phyloP scores from a whole-genome alignment of 1,139 yeast species.

The Diutina catenulata region DNA sequence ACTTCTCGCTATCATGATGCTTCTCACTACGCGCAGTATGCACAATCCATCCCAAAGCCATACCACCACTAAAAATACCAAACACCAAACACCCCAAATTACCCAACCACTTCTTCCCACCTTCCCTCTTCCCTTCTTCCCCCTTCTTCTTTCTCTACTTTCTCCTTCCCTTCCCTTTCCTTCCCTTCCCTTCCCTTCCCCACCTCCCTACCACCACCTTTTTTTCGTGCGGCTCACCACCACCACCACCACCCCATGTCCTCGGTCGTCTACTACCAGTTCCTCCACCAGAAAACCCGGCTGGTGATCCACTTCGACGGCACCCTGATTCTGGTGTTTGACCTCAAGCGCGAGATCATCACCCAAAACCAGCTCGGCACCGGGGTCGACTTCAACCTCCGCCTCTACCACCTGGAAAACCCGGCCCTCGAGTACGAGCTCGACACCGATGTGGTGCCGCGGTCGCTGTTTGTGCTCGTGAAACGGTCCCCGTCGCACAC shows the following conservation, averaged over 20 bases:
- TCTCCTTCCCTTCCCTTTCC: neutral
- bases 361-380: conserved; percentile 69
- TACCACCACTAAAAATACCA: conserved; percentile 11
- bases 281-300: conserved; percentile 73
- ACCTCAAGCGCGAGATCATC: conserved; percentile 82
- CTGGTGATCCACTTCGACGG: conserved; percentile 87
- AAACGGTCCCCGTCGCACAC: conserved; percentile 56
- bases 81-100: no score
- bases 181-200: neutral
- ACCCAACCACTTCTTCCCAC: neutral
- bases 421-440: conserved; percentile 78
- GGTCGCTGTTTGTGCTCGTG: conserved; percentile 78
- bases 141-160: neutral
- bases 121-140: neutral
- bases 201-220: neutral
- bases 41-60: conserved; percentile 16
- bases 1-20: no score
- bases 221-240: neutral
- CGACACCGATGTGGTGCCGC: conserved; percentile 80
- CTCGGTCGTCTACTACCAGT: conserved; percentile 79
- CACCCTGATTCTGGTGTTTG: conserved; percentile 91
- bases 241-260: conserved; percentile 47
- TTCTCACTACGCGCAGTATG: conserved; percentile 17
- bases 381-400: conserved; percentile 75
- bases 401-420: conserved; percentile 49